Percentiles rank a stretch among this genome's conserved stretches.
Evolutionary conservation across 2,329 filamentous ascomycete genomes (phyloP).

Genomic region (Aspergillus hortae): DNA sequence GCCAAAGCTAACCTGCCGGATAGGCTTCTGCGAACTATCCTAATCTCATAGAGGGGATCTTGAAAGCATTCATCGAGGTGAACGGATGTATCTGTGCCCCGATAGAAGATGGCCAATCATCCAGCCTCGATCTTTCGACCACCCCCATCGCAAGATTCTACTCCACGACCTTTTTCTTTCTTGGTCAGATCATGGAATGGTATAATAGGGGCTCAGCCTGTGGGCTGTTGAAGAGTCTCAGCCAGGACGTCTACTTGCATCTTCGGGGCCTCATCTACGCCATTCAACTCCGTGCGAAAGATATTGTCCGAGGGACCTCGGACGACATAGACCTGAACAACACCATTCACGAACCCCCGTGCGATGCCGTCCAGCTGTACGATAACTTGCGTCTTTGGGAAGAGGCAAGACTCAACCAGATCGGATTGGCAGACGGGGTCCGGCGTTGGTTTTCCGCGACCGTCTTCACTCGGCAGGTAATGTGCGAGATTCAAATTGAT

Average conservation of each 20-base stretch:
- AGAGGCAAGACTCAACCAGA: slow-evolving; percentile 29
- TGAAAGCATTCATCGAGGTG: slow-evolving; percentile 30
- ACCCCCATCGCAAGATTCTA: slow-evolving; percentile 29
- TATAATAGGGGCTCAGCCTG: slow-evolving; percentile 33
- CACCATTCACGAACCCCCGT: slow-evolving; percentile 12
- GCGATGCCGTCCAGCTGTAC: neutral
- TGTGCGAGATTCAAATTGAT: slow-evolving; percentile 37
- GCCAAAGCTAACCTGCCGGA: neutral
- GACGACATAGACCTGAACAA: slow-evolving; percentile 25
- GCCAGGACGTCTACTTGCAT: slow-evolving; percentile 32
- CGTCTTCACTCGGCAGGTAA: slow-evolving; percentile 32
- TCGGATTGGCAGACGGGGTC: slow-evolving; percentile 28
- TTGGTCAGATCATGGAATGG: slow-evolving; percentile 38
- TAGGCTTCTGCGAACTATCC: slow-evolving; percentile 36
- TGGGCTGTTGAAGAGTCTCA: slow-evolving; percentile 32
- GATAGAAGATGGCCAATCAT: slow-evolving; percentile 7
- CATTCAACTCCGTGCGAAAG: slow-evolving; percentile 24
- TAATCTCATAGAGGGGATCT: slow-evolving; percentile 31
- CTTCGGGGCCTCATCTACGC: slow-evolving; percentile 31
- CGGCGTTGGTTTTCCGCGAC: slow-evolving; percentile 33
- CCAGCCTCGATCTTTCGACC: slow-evolving; percentile 13
- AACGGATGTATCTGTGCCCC: slow-evolving; percentile 26
- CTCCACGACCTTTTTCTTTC: slow-evolving; percentile 32
- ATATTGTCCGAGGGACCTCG: slow-evolving; percentile 13
- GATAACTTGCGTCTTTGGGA: slow-evolving; percentile 25